Percentiles rank a stretch among this genome's conserved stretches.
phyloP scores from a whole-genome alignment of 2,329 filamentous ascomycete genomes.

The Neodidymelliopsis sp. region DNA sequence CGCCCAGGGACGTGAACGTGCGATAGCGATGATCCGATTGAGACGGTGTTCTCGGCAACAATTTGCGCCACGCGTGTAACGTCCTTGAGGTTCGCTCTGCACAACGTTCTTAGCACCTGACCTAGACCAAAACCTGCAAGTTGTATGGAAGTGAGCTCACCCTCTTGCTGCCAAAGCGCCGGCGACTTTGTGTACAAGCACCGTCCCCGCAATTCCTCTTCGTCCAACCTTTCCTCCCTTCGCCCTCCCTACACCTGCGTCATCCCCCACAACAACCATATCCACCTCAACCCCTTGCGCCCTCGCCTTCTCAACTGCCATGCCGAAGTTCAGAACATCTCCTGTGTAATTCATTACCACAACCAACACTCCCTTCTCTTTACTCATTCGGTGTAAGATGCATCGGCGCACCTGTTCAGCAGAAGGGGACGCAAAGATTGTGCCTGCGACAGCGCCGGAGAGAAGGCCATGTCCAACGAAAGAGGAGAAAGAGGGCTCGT shows the following conservation, averaged over 20 bases:
- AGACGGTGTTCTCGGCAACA: slow-evolving; percentile 78
- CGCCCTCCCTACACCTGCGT: slow-evolving; percentile 83
- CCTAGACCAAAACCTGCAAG: too few species aligned
- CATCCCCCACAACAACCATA: slow-evolving; percentile 92
- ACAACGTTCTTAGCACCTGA: too few species aligned
- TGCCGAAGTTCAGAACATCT: slow-evolving; percentile 83
- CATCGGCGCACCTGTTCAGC: slow-evolving; percentile 83
- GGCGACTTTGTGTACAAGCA: slow-evolving; percentile 88
- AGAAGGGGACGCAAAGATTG: slow-evolving; percentile 82
- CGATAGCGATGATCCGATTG: slow-evolving; percentile 83
- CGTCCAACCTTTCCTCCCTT: slow-evolving; percentile 91
- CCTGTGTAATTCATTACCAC: slow-evolving; percentile 93
- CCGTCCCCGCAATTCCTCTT: slow-evolving; percentile 88
- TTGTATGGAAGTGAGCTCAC: too few species aligned
- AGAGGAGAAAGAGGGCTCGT: slow-evolving; percentile 86
- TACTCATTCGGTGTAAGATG: slow-evolving; percentile 75
- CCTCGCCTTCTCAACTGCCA: slow-evolving; percentile 90
- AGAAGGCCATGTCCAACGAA: slow-evolving; percentile 86
- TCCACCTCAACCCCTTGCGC: slow-evolving; percentile 79
- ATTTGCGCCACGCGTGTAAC: slow-evolving; percentile 76
- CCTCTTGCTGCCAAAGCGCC: slow-evolving; percentile 82
- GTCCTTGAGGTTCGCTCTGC: slow-evolving; percentile 65
- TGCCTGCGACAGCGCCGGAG: slow-evolving; percentile 82
- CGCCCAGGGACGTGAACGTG: slow-evolving; percentile 95
- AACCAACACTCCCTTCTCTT: slow-evolving; percentile 79